Conservation (phyloP, 1,284 basidiomycete genomes). For the Farysia itapuensis region DNA sequence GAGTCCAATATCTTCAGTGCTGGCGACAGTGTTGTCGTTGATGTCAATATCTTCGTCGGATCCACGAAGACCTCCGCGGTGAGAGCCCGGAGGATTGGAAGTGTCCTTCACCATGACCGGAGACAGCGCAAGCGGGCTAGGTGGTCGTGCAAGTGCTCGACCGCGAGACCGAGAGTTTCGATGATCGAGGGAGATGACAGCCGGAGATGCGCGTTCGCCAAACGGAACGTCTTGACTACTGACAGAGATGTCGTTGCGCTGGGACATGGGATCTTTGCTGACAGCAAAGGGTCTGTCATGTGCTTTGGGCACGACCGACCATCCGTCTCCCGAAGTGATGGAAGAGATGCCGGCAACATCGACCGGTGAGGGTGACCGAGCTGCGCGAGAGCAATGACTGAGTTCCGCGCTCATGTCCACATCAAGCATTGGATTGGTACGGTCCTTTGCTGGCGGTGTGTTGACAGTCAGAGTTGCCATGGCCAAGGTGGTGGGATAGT, state of each 20-base stretch:
- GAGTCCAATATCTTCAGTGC: conserved; percentile 6
- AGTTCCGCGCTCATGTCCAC: conserved; percentile 6
- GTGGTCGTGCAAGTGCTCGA: conserved; percentile 14
- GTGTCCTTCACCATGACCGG: conserved; percentile 7
- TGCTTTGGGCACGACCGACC: conserved; percentile 20
- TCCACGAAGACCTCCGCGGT: conserved; percentile 37
- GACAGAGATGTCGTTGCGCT: conserved; percentile 11
- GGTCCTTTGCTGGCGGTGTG: conserved; percentile 17
- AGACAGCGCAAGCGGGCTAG: conserved; percentile 13
- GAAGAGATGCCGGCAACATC: conserved; percentile 12
- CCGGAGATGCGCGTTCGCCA: conserved; percentile 31
- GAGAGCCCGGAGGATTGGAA: conserved; percentile 24
- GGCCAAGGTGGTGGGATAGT: conserved; percentile 23
- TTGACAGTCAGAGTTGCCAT: conserved; percentile 32
- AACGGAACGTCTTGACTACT: conserved; percentile 30
- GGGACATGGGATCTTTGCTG: conserved; percentile 7
- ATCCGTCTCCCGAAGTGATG: conserved; percentile 28
- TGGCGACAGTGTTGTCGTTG: conserved; percentile 9
- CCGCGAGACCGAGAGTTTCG: conserved; percentile 15
- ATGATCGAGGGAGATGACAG: conserved; percentile 30
- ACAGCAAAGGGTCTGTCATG: background rate
- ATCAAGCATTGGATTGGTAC: conserved; percentile 28
- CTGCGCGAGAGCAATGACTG: conserved; percentile 3
- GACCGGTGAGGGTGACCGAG: conserved; percentile 8
- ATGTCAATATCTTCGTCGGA: conserved; percentile 28